Conservation (phyloP, 1,284 basidiomycete genomes). For the Ceratobasidium sp. region DNA sequence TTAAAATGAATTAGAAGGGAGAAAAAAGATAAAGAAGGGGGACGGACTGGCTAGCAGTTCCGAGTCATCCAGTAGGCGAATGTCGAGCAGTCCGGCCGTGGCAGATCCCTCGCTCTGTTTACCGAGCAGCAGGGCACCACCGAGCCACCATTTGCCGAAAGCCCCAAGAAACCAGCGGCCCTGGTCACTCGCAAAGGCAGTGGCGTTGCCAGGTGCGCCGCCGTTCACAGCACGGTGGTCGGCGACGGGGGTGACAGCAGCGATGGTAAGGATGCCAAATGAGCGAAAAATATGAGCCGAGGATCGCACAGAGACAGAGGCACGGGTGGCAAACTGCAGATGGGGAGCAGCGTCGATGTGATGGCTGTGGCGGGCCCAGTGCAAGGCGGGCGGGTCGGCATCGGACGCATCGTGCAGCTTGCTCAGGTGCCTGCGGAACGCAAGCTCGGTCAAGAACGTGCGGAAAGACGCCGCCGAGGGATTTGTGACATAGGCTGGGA, state of each 20-base stretch:
- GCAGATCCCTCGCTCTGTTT: conserved; percentile 74
- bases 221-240: conserved; percentile 53
- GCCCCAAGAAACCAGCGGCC: conserved; percentile 80
- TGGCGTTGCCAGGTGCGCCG: conserved; percentile 49
- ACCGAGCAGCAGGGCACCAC: conserved; percentile 70
- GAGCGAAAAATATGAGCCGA: conserved; percentile 89
- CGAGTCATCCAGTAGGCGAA: conserved; percentile 48
- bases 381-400: conserved; percentile 21
- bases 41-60: conserved; percentile 43
- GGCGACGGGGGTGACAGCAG: conserved; percentile 67
- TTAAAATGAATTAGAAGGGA: conserved; percentile 7
- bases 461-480: conserved; percentile 92
- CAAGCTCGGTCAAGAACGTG: conserved; percentile 92
- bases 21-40: conserved; percentile 33
- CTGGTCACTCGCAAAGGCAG: conserved; percentile 46
- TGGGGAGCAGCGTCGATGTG: conserved; percentile 27
- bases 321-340: conserved; percentile 88
- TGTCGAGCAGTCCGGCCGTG: conserved; percentile 43
- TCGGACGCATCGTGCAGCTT: conserved; percentile 73
- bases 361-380: conserved; percentile 40
- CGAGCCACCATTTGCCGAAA: conserved; percentile 89
- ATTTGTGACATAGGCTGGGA: conserved; percentile 89
- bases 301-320: conserved; percentile 90
- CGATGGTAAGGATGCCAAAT: conserved; percentile 87
- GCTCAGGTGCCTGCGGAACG: conserved; percentile 92